phyloP scores from a whole-genome alignment of 78 protist genomes.

The Mastigamoeba balamuthi region DNA sequence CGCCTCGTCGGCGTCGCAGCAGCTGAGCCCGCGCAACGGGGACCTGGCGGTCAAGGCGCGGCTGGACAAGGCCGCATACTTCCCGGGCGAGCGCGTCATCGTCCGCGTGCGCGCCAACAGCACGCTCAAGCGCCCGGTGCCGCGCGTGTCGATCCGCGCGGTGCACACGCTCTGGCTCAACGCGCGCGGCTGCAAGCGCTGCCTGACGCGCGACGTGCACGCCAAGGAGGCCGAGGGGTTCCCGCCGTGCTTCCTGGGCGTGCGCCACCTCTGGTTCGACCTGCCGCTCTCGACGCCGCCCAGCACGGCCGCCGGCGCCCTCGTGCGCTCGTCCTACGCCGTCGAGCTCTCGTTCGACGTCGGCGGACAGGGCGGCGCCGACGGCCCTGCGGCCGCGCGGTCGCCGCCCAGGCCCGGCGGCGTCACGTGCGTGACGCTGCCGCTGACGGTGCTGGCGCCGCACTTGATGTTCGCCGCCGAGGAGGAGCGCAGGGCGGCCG shows the following conservation, averaged over 20 bases:
- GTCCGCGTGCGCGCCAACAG: constrained; percentile 18
- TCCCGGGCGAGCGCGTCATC: constrained; percentile 32
- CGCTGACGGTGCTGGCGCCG: constrained; percentile 34
- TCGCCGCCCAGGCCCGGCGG: too few relatives aligned
- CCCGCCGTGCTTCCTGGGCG: constrained; percentile 41
- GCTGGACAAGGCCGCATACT: constrained; percentile 36
- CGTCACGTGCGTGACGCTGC: constrained; percentile 9
- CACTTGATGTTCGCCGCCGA: constrained; percentile 25
- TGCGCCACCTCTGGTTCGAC: constrained; percentile 27
- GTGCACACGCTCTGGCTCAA: constrained; percentile 8
- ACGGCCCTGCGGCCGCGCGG: too few relatives aligned
- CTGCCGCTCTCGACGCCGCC: constrained; percentile 28
- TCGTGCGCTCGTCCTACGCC: background rate
- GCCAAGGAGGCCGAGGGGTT: constrained; percentile 22
- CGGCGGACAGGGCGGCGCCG: too few relatives aligned
- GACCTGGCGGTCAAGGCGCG: constrained; percentile 15
- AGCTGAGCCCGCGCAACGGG: constrained; percentile 28
- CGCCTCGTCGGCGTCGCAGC: too few relatives aligned
- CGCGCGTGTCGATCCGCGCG: constrained; percentile 18
- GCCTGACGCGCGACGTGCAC: constrained; percentile 1
- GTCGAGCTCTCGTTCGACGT: constrained; percentile 19
- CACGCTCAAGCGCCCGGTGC: constrained; percentile 11
- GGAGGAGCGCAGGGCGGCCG: constrained; percentile 25
- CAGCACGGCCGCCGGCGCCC: constrained; percentile 18
- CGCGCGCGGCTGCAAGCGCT: constrained; percentile 21